A percentile compares a stretch with the other conserved stretches of the same genome.
Evolutionary conservation across 2,329 filamentous ascomycete species (phyloP).

Genomic region (Xylaria sp.): DNA sequence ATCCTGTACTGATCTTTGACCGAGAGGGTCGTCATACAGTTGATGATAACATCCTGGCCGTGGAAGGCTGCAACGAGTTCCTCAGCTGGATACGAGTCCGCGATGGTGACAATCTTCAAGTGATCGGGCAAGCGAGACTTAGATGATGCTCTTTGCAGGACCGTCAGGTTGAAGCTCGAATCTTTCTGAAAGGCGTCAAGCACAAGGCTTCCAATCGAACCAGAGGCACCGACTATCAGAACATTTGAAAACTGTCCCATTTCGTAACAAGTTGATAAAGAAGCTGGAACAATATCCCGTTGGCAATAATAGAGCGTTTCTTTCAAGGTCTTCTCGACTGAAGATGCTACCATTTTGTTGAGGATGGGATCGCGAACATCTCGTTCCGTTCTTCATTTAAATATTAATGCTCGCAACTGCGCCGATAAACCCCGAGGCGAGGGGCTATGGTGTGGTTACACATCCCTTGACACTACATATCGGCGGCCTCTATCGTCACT

Average conservation of each 20-base stretch:
- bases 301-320: not conserved
- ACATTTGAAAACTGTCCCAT: conserved; percentile 46
- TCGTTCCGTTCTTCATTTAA: conserved; percentile 7
- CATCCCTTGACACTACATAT: conserved; percentile 1
- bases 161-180: conserved; percentile 44
- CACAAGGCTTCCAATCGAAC: conserved; percentile 48
- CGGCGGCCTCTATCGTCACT: not conserved
- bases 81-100: conserved; percentile 46
- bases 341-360: not conserved
- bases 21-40: conserved; percentile 53
- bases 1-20: conserved; percentile 59
- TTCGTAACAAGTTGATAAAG: conserved; percentile 2
- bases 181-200: conserved; percentile 47
- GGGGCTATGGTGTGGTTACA: too few species aligned
- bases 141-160: conserved; percentile 48
- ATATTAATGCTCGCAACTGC: not conserved
- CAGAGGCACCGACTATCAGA: conserved; percentile 49
- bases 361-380: not conserved
- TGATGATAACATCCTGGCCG: conserved; percentile 53
- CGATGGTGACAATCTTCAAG: conserved; percentile 44
- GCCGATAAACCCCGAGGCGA: conserved; percentile 9
- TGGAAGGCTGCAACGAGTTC: conserved; percentile 43
- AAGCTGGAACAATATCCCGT: not conserved
- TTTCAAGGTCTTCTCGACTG: not conserved
- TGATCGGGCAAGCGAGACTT: conserved; percentile 39